A percentile compares a stretch with the other conserved stretches of the same genome.
These are phyloP conservation scores for Coemansia sp. DNA, from an alignment of 192 early-diverging fungal species.

Conservation along the genomic window DNA sequence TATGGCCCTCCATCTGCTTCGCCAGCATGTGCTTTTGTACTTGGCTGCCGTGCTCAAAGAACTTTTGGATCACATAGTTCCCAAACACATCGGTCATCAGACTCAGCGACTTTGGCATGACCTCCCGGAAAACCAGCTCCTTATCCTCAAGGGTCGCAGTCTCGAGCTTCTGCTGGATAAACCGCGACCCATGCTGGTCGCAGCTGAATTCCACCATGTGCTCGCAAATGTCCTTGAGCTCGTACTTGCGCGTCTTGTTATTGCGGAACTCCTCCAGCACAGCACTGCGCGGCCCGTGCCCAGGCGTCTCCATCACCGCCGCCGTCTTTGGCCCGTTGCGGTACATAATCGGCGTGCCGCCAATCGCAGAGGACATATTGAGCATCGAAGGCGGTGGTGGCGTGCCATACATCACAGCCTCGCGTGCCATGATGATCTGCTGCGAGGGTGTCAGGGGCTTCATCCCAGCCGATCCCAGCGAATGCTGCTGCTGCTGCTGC, in stretches of 20 bases:
- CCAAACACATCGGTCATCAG: slow-evolving; percentile 99
- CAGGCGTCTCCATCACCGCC: slow-evolving; percentile 45
- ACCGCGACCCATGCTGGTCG: slow-evolving; percentile 98
- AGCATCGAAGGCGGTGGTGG: slow-evolving; percentile 20
- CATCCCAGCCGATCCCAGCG: neutral
- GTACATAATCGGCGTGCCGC: slow-evolving; percentile 28
- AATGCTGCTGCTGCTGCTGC: slow-evolving; percentile 14
- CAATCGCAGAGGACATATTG: slow-evolving; percentile 18
- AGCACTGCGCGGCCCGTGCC: slow-evolving; percentile 73
- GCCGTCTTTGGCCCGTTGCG: slow-evolving; percentile 33
- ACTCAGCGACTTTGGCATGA: slow-evolving; percentile 84
- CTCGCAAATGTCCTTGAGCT: slow-evolving; percentile 91
- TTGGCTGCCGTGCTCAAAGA: slow-evolving; percentile 97
- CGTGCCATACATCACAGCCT: slow-evolving; percentile 47
- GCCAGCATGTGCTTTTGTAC: slow-evolving; percentile 90
- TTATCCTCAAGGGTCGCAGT: slow-evolving; percentile 90
- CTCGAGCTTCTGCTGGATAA: slow-evolving; percentile 98
- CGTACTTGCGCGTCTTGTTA: slow-evolving; percentile 97
- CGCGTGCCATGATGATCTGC: slow-evolving; percentile 26
- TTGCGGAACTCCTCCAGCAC: slow-evolving; percentile 95
- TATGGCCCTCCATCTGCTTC: slow-evolving; percentile 95
- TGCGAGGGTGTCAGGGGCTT: slow-evolving; percentile 22
- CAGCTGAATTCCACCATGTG: slow-evolving; percentile 97
- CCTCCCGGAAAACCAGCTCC: slow-evolving; percentile 95
- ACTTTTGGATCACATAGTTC: slow-evolving; percentile 99